Conservation (phyloP, 495 filamentous ascomycete species). For the Apiosordaria backusii region DNA sequence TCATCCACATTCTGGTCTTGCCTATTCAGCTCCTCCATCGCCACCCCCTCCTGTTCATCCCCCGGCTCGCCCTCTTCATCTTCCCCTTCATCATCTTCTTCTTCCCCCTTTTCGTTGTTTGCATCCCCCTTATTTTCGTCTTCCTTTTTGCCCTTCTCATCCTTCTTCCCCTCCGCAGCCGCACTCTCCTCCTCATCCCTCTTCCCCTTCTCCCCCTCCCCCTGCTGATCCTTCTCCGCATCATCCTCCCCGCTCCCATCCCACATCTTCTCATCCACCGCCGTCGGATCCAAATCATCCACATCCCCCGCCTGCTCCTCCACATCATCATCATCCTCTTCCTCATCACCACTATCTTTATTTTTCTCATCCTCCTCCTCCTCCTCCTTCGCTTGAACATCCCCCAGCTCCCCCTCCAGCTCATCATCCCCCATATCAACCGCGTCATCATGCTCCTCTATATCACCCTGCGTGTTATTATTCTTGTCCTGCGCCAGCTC, state of each 20-base stretch:
- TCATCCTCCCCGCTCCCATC: constrained; percentile 74
- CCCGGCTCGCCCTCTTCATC: constrained; percentile 62
- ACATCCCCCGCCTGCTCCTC: constrained; percentile 89
- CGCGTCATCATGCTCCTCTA: constrained; percentile 82
- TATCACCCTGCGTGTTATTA: constrained; percentile 63
- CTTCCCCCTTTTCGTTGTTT: constrained; percentile 54
- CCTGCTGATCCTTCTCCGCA: constrained; percentile 76
- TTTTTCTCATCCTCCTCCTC: constrained; percentile 53
- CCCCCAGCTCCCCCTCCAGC: constrained; percentile 73
- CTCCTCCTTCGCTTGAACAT: constrained; percentile 55
- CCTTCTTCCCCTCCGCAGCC: constrained; percentile 55
- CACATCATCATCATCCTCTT: constrained; percentile 62
- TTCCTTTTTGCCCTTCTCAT: constrained; percentile 54
- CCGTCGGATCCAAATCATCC: constrained; percentile 79
- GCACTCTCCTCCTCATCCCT: constrained; percentile 61
- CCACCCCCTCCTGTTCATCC: constrained; percentile 70
- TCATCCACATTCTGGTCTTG: constrained; percentile 65
- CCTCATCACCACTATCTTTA: constrained; percentile 32
- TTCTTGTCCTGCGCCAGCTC: constrained; percentile 82
- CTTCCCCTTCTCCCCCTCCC: constrained; percentile 64
- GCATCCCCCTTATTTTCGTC: constrained; percentile 58
- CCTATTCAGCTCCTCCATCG: constrained; percentile 59
- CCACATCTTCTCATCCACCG: constrained; percentile 98
- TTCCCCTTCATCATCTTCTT: constrained; percentile 46
- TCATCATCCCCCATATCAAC: constrained; percentile 93